Conservation (phyloP, 2,329 filamentous ascomycete species). For the Pestalotiopsis sp. region DNA sequence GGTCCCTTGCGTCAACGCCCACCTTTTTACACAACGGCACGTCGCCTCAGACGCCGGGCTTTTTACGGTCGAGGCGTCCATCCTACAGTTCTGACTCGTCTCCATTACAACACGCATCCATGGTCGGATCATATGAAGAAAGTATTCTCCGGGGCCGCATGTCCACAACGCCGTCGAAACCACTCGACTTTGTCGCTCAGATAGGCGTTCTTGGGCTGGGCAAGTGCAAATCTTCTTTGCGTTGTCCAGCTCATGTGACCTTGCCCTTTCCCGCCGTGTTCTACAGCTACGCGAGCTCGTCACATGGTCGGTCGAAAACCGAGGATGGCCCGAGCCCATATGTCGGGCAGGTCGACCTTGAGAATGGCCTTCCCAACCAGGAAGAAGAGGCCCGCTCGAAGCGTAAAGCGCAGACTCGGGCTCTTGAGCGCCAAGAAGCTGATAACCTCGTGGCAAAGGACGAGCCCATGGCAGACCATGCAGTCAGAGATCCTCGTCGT, state of each 20-base stretch:
- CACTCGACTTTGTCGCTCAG: slow-evolving; percentile 89
- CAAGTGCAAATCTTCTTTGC: slow-evolving; percentile 81
- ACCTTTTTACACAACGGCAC: slow-evolving; percentile 39
- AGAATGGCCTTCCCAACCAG: slow-evolving; percentile 67
- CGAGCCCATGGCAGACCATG: slow-evolving; percentile 16
- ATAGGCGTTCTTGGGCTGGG: slow-evolving; percentile 91
- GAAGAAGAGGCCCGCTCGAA: slow-evolving; percentile 48
- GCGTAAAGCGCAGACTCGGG: slow-evolving; percentile 48
- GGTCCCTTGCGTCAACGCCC: slow-evolving; percentile 67
- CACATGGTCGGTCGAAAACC: slow-evolving; percentile 60
- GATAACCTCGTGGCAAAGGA: slow-evolving; percentile 29
- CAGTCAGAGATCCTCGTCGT: slow-evolving; percentile 33
- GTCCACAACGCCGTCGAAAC: slow-evolving; percentile 93
- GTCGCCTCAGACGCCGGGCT: slow-evolving; percentile 51
- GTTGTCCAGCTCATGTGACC: slow-evolving; percentile 86
- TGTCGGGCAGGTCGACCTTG: slow-evolving; percentile 88
- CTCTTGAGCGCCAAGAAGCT: slow-evolving; percentile 34
- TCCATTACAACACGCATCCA: slow-evolving; percentile 83
- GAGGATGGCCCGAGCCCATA: slow-evolving; percentile 94
- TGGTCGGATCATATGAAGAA: slow-evolving; percentile 98
- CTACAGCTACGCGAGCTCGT: slow-evolving; percentile 81
- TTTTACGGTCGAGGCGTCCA: slow-evolving; percentile 59
- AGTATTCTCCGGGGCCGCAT: slow-evolving; percentile 93
- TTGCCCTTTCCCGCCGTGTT: slow-evolving; percentile 93
- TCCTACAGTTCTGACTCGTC: slow-evolving; percentile 75